phyloP scores from a whole-genome alignment of 495 filamentous ascomycete species.

The Lophium mytilinum region DNA sequence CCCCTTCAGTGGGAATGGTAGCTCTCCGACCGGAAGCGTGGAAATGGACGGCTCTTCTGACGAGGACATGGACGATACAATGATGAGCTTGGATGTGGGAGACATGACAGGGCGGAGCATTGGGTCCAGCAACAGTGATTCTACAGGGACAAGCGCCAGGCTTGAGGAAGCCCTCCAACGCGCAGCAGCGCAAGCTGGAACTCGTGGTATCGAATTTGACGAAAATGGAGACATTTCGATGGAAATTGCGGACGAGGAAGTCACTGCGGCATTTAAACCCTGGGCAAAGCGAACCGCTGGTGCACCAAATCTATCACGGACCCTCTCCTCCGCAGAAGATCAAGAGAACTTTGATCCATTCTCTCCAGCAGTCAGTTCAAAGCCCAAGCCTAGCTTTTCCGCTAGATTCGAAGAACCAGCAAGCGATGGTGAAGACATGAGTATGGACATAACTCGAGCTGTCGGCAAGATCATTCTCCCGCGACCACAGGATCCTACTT shows the following conservation, averaged over 20 bases:
- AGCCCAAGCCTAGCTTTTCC: slow-evolving; percentile 6
- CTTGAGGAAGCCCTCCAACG: slow-evolving; percentile 70
- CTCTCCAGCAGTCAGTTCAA: slow-evolving; percentile 25
- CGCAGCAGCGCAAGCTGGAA: slow-evolving; percentile 66
- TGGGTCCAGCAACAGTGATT: slow-evolving; percentile 31
- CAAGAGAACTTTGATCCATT: slow-evolving; percentile 57
- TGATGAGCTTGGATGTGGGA: slow-evolving; percentile 26
- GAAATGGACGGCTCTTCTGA: slow-evolving; percentile 9
- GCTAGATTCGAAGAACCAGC: neutral
- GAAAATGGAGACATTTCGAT: slow-evolving; percentile 55
- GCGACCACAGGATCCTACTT: slow-evolving; percentile 22
- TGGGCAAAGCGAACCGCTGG: slow-evolving; percentile 51
- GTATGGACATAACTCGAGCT: slow-evolving; percentile 45
- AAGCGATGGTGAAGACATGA: slow-evolving; percentile 35
- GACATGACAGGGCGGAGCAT: slow-evolving; percentile 10
- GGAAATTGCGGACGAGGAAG: slow-evolving; percentile 72
- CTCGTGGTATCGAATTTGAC: slow-evolving; percentile 51
- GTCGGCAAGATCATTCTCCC: slow-evolving; percentile 36
- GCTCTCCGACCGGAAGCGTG: slow-evolving; percentile 17
- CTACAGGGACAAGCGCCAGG: slow-evolving; percentile 56
- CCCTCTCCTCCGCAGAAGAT: slow-evolving; percentile 38
- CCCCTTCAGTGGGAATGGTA: slow-evolving; percentile 60
- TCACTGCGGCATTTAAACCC: slow-evolving; percentile 65
- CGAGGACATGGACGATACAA: slow-evolving; percentile 25
- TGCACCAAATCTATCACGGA: slow-evolving; percentile 29